A percentile compares a stretch with the other conserved stretches of the same genome.
phyloP scores from a whole-genome alignment of 2,329 filamentous ascomycete species.

The Thyridium curvatum region DNA sequence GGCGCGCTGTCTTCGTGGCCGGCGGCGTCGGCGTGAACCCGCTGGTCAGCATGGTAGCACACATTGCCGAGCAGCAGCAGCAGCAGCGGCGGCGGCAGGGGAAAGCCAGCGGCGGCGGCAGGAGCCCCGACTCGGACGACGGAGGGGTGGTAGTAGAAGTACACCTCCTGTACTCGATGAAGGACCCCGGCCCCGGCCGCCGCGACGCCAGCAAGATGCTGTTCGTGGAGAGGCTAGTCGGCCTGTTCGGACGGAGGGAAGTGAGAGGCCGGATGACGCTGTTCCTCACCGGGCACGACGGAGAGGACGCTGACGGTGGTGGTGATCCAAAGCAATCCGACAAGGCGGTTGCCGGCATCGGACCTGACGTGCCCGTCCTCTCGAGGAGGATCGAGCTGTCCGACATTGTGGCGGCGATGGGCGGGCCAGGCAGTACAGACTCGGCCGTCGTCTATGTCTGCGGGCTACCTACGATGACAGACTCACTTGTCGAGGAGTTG shows the following conservation, averaged over 20 bases:
- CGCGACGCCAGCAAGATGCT: conserved; percentile 25
- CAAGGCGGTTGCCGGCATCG: too few relatives aligned
- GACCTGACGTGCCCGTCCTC: conserved; percentile 18
- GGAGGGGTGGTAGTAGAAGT: too few relatives aligned
- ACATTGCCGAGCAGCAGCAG: conserved; percentile 39
- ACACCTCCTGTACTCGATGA: conserved; percentile 57
- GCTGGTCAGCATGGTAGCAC: conserved; percentile 65
- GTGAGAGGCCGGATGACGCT: conserved; percentile 36
- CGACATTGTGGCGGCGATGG: conserved; percentile 34
- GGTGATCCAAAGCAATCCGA: neutral
- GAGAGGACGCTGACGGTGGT: conserved; percentile 5
- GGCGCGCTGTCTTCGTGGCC: conserved; percentile 66
- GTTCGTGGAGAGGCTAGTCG: conserved; percentile 42
- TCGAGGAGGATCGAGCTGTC: conserved; percentile 32
- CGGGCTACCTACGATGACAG: conserved; percentile 63
- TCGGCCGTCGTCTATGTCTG: conserved; percentile 59
- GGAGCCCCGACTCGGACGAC: too few relatives aligned
- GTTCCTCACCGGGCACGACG: conserved; percentile 37
- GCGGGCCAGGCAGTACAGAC: conserved; percentile 20
- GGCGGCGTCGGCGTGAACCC: conserved; percentile 83
- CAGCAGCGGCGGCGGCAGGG: too few relatives aligned
- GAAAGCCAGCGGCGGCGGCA: too few relatives aligned
- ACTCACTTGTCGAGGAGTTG: conserved; percentile 50
- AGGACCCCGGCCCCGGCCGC: conserved; percentile 16
- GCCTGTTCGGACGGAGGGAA: conserved; percentile 27